These are phyloP conservation scores for Keithomyces neogunnii DNA, from an alignment of 2,329 filamentous ascomycete genomes.

Conservation along the genomic window DNA sequence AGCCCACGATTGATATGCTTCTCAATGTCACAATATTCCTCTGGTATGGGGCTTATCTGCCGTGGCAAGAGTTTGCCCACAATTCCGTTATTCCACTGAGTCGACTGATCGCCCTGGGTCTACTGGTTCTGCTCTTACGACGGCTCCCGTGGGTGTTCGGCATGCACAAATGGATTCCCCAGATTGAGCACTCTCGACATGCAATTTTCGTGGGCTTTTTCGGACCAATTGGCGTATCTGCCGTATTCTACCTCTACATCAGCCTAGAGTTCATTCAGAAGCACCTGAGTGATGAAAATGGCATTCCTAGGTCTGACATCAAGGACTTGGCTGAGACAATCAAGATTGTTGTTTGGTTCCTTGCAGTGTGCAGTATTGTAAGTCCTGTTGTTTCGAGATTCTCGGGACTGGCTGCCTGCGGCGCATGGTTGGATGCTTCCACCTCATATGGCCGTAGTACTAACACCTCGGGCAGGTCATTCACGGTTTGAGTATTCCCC, in stretches of 20 bases:
- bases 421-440: too few relatives aligned
- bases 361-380: conserved; percentile 75
- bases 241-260: conserved; percentile 83
- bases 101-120: conserved; percentile 63
- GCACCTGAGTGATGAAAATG: conserved; percentile 44
- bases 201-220: conserved; percentile 89
- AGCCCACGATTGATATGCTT: conserved; percentile 90
- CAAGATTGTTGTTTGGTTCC: conserved; percentile 74
- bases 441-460: not conserved
- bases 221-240: conserved; percentile 83
- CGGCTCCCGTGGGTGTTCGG: conserved; percentile 69
- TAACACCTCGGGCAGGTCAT: conserved; percentile 39
- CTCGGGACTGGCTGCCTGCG: not conserved
- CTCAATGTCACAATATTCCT: conserved; percentile 84
- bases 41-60: conserved; percentile 82
- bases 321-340: conserved; percentile 56
- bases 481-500: conserved; percentile 73
- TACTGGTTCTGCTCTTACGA: conserved; percentile 69
- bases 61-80: conserved; percentile 62
- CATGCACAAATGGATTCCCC: conserved; percentile 67
- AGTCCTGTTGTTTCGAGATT: conserved; percentile 24
- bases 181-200: conserved; percentile 67
- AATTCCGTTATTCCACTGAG: conserved; percentile 66
- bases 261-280: conserved; percentile 62
- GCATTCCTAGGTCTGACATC: conserved; percentile 56